These are phyloP conservation scores for Verticillium nubilum DNA, from an alignment of 2,329 filamentous ascomycete species.

Conservation along the genomic window DNA sequence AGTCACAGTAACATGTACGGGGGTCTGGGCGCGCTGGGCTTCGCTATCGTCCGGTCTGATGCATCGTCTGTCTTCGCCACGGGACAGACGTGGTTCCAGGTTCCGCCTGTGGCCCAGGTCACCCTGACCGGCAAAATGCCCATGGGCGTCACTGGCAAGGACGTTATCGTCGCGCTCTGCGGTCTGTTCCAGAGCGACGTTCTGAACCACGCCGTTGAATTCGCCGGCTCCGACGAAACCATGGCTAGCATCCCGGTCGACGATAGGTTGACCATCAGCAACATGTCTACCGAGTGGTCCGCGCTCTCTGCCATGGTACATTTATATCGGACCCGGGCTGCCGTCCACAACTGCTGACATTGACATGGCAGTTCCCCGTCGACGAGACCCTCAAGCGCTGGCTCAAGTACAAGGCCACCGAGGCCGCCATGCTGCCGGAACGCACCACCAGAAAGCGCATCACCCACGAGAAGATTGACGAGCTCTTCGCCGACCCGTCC, in stretches of 20 bases:
- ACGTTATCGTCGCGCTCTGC: conserved; percentile 86
- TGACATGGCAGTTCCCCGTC: conserved; percentile 59
- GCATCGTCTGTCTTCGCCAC: conserved; percentile 84
- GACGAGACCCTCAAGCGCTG: conserved; percentile 67
- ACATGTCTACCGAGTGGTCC: conserved; percentile 82
- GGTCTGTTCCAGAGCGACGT: conserved; percentile 83
- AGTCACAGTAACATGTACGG: conserved; percentile 81
- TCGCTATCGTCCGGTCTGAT: conserved; percentile 80
- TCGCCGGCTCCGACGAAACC: conserved; percentile 74
- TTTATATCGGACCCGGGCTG: no score
- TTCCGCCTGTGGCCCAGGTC: conserved; percentile 77
- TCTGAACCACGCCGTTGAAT: conserved; percentile 86
- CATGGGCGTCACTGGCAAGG: conserved; percentile 81
- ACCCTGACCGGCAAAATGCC: conserved; percentile 72
- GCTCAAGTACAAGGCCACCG: conserved; percentile 72
- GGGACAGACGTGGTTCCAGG: conserved; percentile 79
- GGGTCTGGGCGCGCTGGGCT: conserved; percentile 70
- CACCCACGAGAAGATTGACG: conserved; percentile 66
- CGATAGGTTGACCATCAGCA: conserved; percentile 65
- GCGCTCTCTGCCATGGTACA: conserved; percentile 28
- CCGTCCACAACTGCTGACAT: no score
- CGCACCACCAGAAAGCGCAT: conserved; percentile 51
- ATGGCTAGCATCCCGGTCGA: conserved; percentile 68
- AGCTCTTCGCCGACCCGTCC: conserved; percentile 62
- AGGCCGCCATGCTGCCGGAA: conserved; percentile 54